Base-by-base conservation (phyloP, 2,329 filamentous ascomycete species). In the Leptosphaerulina australis region DNA sequence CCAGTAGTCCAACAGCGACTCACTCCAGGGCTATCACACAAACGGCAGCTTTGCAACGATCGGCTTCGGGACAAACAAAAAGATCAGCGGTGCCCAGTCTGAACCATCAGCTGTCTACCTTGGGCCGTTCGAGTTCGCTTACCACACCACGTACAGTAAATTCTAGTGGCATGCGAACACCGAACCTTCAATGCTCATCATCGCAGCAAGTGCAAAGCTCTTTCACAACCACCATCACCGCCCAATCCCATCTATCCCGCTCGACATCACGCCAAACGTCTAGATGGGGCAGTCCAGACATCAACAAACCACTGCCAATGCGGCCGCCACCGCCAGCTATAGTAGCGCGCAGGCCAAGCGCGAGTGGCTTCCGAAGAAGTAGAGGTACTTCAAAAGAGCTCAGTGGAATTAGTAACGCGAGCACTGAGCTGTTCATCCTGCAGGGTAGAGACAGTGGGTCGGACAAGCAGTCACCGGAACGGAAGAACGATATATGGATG, bases 381-480 rank as follows among this genome's bases (percentile, higher is more conserved):
- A 39, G 48, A 14, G 12, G 28, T 17, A 18, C 30, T n/a, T 51
- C 48, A 3, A 35, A 36, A 14, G 48, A 51, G 17, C 29, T 41
- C 3, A 51, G 48, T n/a, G 5, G 30, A 6, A 33, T 40, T 9
- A 51, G 48, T 6, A 45, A 41, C 5, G 48, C 29, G 14, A 51
- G 48, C n/a, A 51, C 35, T 6, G 48, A 45, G 15, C 26, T 45
- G 24, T 51, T 51, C 15, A 51, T 51, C 10, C n/a, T 51, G 12
- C 40, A 51, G 21, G 48, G 48, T 17, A 24, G 35, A 25, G 15
- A 12, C 0, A 31, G 39, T n/a, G 34, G 14, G 15, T 41, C 40
- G 0, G 40, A 29, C 4, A 50, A 44, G 17, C 35, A 39, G 14
- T 50, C 35, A 3, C 47, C 29, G 9, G 44, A 48, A 29, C 26